Evolutionary conservation across 768 basidiomycete species (phyloP).

Genomic region (Naganishia friedmannii): DNA sequence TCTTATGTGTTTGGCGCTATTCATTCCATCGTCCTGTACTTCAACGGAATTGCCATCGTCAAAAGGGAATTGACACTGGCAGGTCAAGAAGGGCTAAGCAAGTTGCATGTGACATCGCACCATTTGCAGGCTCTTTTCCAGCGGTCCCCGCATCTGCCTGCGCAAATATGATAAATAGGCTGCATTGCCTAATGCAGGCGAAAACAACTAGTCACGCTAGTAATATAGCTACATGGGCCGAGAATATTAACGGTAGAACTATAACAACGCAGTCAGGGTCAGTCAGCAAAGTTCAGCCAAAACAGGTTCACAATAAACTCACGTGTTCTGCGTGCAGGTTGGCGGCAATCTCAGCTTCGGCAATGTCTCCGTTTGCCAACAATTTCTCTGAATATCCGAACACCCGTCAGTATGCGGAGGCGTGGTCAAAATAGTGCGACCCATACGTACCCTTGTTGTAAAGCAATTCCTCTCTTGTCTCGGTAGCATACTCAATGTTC

Average conservation of each 20-base stretch:
- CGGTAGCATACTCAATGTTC: constrained; percentile 96
- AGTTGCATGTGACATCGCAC: no score
- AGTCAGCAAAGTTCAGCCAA: neutral
- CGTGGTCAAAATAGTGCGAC: neutral
- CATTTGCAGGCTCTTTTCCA: no score
- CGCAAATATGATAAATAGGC: neutral
- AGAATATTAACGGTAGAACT: constrained; percentile 29
- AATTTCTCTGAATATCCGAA: constrained; percentile 66
- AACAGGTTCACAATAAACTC: constrained; percentile 24
- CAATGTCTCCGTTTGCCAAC: constrained; percentile 88
- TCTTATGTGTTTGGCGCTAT: neutral
- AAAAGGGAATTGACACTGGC: no score
- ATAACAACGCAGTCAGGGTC: neutral
- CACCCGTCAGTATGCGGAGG: no score
- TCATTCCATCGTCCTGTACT: neutral
- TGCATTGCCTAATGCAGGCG: neutral
- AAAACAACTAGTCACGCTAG: constrained; percentile 1
- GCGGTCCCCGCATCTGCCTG: neutral
- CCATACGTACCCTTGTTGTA: constrained; percentile 71
- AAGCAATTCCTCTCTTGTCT: constrained; percentile 94
- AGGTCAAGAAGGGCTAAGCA: no score
- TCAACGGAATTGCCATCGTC: neutral
- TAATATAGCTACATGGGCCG: constrained; percentile 1
- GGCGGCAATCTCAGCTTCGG: constrained; percentile 96
- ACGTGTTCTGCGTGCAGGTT: constrained; percentile 60